Evolutionary conservation across 2,329 filamentous ascomycete genomes (phyloP).

Genomic region (Thelonectria discophora): DNA sequence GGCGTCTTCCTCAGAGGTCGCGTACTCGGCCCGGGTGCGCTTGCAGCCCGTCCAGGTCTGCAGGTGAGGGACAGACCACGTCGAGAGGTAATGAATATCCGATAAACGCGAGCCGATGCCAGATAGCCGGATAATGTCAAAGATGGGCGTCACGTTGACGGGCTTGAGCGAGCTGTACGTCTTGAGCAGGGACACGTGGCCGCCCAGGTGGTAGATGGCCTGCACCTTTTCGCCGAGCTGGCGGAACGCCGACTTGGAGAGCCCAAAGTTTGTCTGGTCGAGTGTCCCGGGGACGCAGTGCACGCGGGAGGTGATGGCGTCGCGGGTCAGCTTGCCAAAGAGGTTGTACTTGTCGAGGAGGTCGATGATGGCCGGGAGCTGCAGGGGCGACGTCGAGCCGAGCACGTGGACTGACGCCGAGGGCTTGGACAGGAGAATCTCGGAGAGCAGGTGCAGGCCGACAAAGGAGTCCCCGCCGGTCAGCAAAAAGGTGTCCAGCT

Average conservation of each 20-base stretch:
- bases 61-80: slow-evolving; percentile 41
- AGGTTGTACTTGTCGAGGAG: slow-evolving; percentile 36
- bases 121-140: slow-evolving; percentile 40
- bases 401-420: slow-evolving; percentile 28
- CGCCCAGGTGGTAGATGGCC: slow-evolving; percentile 41
- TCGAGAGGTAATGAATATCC: slow-evolving; percentile 34
- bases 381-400: slow-evolving; percentile 31
- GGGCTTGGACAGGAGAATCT: slow-evolving; percentile 31
- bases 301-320: slow-evolving; percentile 23
- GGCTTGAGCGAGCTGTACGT: slow-evolving; percentile 36
- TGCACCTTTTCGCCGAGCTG: slow-evolving; percentile 36
- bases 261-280: slow-evolving; percentile 34
- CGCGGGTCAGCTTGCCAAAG: slow-evolving; percentile 23
- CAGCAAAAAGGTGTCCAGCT: slow-evolving; percentile 29
- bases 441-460: slow-evolving; percentile 33
- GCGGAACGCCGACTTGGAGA: slow-evolving; percentile 35
- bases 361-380: slow-evolving; percentile 21
- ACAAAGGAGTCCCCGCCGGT: slow-evolving; percentile 37
- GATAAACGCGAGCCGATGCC: slow-evolving; percentile 32
- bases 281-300: slow-evolving; percentile 32
- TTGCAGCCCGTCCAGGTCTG: slow-evolving; percentile 37
- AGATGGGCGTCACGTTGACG: slow-evolving; percentile 36
- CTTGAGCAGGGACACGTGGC: slow-evolving; percentile 40
- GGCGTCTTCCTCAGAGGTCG: slow-evolving; percentile 33
- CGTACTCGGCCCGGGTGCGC: slow-evolving; percentile 27